Evolutionary conservation across 352 stramenopile genomes (phyloP).

Genomic region (Phytophthora sojae): DNA sequence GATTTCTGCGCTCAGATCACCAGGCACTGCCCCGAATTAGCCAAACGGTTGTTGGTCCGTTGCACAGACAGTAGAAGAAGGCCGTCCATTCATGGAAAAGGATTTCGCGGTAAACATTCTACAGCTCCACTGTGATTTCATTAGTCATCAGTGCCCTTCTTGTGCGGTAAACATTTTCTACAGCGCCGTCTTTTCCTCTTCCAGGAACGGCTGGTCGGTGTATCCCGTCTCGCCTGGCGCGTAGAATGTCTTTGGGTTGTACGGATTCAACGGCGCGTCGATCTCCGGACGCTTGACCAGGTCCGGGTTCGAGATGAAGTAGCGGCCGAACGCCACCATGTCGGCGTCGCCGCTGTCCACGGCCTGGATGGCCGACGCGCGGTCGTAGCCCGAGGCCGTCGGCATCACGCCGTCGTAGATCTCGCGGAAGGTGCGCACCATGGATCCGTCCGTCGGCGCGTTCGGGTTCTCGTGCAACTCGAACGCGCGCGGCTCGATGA

Average conservation of each 20-base stretch:
- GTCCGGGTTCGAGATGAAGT: slow-evolving; percentile 59
- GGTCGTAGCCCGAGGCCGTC: slow-evolving; percentile 51
- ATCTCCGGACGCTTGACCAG: slow-evolving; percentile 50
- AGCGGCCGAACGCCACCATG: slow-evolving; percentile 54
- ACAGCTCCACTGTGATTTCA: too few relatives aligned
- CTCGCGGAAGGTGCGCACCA: slow-evolving; percentile 52
- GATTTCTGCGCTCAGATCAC: background rate
- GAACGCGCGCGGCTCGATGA: slow-evolving; percentile 55
- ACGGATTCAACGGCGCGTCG: slow-evolving; percentile 48
- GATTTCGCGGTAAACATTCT: too few relatives aligned
- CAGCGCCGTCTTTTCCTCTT: slow-evolving; percentile 11
- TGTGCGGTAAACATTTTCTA: background rate
- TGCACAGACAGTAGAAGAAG: background rate
- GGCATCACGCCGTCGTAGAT: slow-evolving; percentile 64
- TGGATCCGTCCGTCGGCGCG: slow-evolving; percentile 43
- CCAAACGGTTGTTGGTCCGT: background rate
- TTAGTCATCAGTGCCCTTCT: background rate
- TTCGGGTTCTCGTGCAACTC: slow-evolving; percentile 37
- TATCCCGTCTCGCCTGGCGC: slow-evolving; percentile 41
- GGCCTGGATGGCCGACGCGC: slow-evolving; percentile 36
- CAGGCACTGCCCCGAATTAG: background rate
- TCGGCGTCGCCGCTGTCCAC: slow-evolving; percentile 51
- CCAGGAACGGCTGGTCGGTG: slow-evolving; percentile 48
- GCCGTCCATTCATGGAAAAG: background rate
- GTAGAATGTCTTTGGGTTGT: slow-evolving; percentile 48